A percentile compares a stretch with the other conserved stretches of the same genome.
Evolutionary conservation across 176 grass and related monocot species (phyloP).

Genomic region (Dactylis glomerata): DNA sequence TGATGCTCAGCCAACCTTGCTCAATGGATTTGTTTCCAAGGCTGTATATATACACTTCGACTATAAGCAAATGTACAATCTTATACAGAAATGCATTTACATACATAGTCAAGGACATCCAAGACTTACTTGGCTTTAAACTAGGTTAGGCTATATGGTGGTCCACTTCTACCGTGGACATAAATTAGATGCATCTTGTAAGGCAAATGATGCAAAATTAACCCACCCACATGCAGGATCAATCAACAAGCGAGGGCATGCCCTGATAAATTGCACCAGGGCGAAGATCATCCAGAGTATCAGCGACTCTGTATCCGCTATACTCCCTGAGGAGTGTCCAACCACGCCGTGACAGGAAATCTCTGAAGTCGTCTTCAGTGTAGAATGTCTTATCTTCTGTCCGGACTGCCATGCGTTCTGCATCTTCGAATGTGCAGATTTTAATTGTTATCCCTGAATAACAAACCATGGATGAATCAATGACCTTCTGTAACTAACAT

Average conservation of each 20-base stretch:
- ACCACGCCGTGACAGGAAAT: conserved; percentile 57
- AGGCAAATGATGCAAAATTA: not conserved
- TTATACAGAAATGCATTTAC: conserved; percentile 8
- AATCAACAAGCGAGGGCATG: conserved; percentile 51
- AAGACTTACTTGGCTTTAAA: not conserved
- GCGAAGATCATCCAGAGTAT: conserved; percentile 73
- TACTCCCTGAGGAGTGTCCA: conserved; percentile 76
- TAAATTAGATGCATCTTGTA: not conserved
- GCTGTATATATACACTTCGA: not conserved
- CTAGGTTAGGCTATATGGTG: not conserved
- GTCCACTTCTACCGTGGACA: not conserved
- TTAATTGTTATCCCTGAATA: conserved; percentile 71
- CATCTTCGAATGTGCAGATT: conserved; percentile 70
- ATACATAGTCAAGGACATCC: conserved; percentile 18
- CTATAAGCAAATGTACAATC: not conserved
- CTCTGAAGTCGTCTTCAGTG: conserved; percentile 77
- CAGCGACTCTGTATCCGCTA: conserved; percentile 52
- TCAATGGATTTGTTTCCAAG: not conserved
- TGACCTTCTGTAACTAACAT: not conserved
- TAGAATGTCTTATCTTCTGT: conserved; percentile 91
- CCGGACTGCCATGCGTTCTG: conserved; percentile 43
- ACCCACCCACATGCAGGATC: conserved; percentile 4
- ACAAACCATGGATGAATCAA: not conserved
- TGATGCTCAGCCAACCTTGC: not conserved
- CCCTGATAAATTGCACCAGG: conserved; percentile 76